Conservation (phyloP, 139 green algal species). For the Desmodesmus armatus region DNA sequence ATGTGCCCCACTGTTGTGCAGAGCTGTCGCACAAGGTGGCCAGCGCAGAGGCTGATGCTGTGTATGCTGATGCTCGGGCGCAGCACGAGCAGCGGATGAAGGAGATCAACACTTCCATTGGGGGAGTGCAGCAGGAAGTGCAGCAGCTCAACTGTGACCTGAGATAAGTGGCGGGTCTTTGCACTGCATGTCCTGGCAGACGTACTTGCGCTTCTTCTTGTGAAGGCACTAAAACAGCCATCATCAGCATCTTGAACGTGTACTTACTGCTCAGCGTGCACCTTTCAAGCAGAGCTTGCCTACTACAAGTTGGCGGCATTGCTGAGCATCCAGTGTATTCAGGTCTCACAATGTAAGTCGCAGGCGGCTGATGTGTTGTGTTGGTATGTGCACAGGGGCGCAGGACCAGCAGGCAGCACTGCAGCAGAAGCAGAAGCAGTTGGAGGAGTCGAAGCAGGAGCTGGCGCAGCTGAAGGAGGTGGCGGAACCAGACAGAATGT, state of each 20-base stretch:
- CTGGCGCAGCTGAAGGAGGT: neutral
- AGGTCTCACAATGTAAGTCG: too few relatives aligned
- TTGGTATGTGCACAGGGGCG: constrained; percentile 1
- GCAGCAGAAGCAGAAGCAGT: constrained; percentile 26
- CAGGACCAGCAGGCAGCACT: constrained; percentile 17
- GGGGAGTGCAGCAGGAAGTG: constrained; percentile 12
- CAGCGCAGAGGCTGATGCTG: neutral
- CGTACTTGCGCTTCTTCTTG: neutral
- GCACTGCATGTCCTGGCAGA: neutral
- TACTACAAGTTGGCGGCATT: too few relatives aligned
- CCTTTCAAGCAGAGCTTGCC: too few relatives aligned
- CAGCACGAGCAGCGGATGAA: constrained; percentile 17
- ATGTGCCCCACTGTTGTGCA: neutral
- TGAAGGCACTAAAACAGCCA: neutral
- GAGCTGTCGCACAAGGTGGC: constrained; percentile 21
- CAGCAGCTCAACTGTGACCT: neutral
- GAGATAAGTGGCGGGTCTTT: constrained; percentile 8
- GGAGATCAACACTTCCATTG: constrained; percentile 13
- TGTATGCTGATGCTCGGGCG: constrained; percentile 31
- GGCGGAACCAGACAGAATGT: constrained; percentile 33
- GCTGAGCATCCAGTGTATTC: too few relatives aligned
- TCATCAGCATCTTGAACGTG: neutral
- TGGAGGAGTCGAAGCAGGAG: constrained; percentile 7
- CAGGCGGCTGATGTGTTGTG: too few relatives aligned
- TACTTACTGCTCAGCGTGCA: too few relatives aligned